These are phyloP conservation scores for Naganishia vaughanmartiniae DNA, from an alignment of 768 basidiomycete genomes.

Conservation along the genomic window DNA sequence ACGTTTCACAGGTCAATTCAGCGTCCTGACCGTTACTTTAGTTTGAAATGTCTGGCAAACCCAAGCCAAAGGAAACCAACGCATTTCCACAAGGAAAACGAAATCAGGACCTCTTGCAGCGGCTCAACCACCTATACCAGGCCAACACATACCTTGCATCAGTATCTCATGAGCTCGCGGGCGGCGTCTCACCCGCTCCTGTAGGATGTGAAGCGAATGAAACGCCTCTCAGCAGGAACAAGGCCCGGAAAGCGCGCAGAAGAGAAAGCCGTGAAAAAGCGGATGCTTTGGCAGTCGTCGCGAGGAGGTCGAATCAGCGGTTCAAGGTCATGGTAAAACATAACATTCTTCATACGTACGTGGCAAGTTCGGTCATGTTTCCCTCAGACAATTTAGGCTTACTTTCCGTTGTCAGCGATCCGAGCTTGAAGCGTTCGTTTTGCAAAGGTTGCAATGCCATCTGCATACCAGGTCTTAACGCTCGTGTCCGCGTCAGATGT, in stretches of 20 bases:
- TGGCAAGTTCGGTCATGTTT: slow-evolving; percentile 13
- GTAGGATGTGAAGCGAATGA: background rate
- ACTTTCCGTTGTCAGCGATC: slow-evolving; percentile 60
- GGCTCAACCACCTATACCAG: slow-evolving; percentile 82
- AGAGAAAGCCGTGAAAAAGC: slow-evolving; percentile 25
- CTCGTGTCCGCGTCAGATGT: slow-evolving; percentile 67
- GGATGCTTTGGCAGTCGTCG: slow-evolving; percentile 39
- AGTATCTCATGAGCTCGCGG: slow-evolving; percentile 34
- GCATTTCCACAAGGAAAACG: slow-evolving; percentile 58
- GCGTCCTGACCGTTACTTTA: background rate
- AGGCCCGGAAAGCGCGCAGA: background rate
- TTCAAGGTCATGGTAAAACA: slow-evolving; percentile 71
- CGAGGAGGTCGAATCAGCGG: slow-evolving; percentile 66
- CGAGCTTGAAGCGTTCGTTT: slow-evolving; percentile 73
- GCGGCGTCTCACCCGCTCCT: slow-evolving; percentile 11
- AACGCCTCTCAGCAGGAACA: background rate
- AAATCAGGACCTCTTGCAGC: slow-evolving; percentile 75
- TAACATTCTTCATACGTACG: slow-evolving; percentile 73
- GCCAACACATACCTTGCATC: slow-evolving; percentile 63
- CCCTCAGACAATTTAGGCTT: background rate
- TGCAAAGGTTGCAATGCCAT: slow-evolving; percentile 68
- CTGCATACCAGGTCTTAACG: slow-evolving; percentile 68
- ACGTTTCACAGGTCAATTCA: no score
- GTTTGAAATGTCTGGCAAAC: slow-evolving; percentile 57
- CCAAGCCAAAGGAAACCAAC: slow-evolving; percentile 59